Evolutionary conservation across 2,329 filamentous ascomycete genomes (phyloP), one percentile per base, ranked within the genome.

Genomic region (Orbilia blumenaviensis): DNA sequence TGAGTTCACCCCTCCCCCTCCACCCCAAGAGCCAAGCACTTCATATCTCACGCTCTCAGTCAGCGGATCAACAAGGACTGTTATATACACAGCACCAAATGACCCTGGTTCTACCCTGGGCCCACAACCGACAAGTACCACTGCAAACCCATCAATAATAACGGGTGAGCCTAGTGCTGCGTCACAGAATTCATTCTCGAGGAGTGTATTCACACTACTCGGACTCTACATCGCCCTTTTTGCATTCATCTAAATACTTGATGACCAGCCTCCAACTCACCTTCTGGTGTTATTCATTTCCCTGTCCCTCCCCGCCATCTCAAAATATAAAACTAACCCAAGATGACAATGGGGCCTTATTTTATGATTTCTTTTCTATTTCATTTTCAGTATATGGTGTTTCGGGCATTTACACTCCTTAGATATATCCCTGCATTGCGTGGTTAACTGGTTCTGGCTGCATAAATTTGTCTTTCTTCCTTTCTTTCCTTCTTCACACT

Each of bases 351-450:
- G n/a, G n/a, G n/a, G 21, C 27, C 2, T 41, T 29, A 32, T 46
- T 62, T 21, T 54, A 29, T 52, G 25, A n/a, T 12, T 48, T 58
- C 7, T 38, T 44, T 62, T 46, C 25, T 12, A 34, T 42, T 41
- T 21, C 29, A 48, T 46, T 23, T 46, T 46, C 3, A 18, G 36
- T 25, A 29, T 23, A 62, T 52, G 36, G 48, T 27, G 25, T 56
- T 56, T 63, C 27, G 18, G 41, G 42, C 52, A 56, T 56, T 56
- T 46, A 72, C 67, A 41, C 48, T 61, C 61, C 23, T 62, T 68
- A 63, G 48, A 68, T 64, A 56, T 56, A 38, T n/a, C 56, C 56
- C 38, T 63, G 52, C 62, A 66, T 74, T 66, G 69, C 69, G 62
- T 42, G 67, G 67, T n/a, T n/a, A n/a, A n/a, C n/a, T n/a, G n/a